Evolutionary conservation across 176 grass and related monocot genomes (phyloP), one percentile per base, ranked within the genome.

Genomic region (Elymus sibiricus): DNA sequence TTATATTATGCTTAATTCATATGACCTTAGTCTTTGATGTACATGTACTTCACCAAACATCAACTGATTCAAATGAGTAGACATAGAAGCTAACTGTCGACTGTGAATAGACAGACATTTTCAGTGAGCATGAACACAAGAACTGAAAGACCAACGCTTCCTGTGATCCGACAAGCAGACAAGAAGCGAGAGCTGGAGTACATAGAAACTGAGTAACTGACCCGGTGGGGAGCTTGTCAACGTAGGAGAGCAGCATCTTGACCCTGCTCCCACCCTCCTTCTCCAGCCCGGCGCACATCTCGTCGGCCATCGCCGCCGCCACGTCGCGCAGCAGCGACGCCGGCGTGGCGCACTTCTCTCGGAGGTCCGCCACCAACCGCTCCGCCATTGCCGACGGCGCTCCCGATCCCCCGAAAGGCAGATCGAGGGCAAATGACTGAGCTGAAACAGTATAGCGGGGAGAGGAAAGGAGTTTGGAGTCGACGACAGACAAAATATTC

Each of bases 201-300:
- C 7, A 32, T 49, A 24, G 49, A 3, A 9, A 80, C 78, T 71
- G 61, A 24, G 49, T 1, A 9, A 80, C 78, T 71, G 61, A 98
- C 93, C 95, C 93, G 17, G 86, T 89, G 51, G 95, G 95, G 32
- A 98, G 95, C 67, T 85, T 92, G n/a, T 98, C 93, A 1, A 95
- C 93, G 32, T 89, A 94, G 86, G 89, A 91, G 77, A 93, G 83
- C 31, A 98, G 93, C 95, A 95, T 98, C 85, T 95, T 92, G 77
- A 98, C 69, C 76, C 53, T 91, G 86, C 91, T 95, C 21, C 72
- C 83, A 3, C 87, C 93, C 44, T 89, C 90, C 82, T 64, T 59
- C 64, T 79, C 89, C 80, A 97, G 83, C 0, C 95, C 95, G 0
- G 89, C 90, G 28, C 79, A 68, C 95, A 98, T 95, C 93, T 95